These are phyloP conservation scores for Phytophthora chlamydospora DNA, from an alignment of 352 stramenopile genomes.

Conservation along the genomic window DNA sequence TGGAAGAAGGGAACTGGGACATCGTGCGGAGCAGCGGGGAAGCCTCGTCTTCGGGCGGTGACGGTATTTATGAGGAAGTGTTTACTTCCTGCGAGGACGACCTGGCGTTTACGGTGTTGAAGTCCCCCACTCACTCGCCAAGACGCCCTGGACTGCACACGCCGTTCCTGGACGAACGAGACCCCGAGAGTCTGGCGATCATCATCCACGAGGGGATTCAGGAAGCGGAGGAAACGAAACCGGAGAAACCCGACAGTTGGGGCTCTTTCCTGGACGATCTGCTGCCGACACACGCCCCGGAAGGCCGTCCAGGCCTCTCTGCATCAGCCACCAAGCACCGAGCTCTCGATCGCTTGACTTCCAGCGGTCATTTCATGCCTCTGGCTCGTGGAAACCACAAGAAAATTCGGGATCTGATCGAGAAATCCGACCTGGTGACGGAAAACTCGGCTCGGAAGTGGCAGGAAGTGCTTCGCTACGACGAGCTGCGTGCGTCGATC, in stretches of 20 bases:
- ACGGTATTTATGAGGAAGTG: slow-evolving; percentile 60
- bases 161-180: slow-evolving; percentile 14
- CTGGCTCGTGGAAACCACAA: slow-evolving; percentile 46
- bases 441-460: slow-evolving; percentile 71
- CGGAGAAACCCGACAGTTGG: slow-evolving; percentile 36
- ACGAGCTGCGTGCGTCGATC: slow-evolving; percentile 71
- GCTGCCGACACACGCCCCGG: slow-evolving; percentile 28
- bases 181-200: slow-evolving; percentile 29
- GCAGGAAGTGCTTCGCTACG: slow-evolving; percentile 74
- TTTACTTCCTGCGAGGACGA: slow-evolving; percentile 56
- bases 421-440: slow-evolving; percentile 63
- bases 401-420: slow-evolving; percentile 68
- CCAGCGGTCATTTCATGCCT: slow-evolving; percentile 25
- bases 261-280: slow-evolving; percentile 58
- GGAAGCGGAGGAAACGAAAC: slow-evolving; percentile 3
- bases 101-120: slow-evolving; percentile 68
- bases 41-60: slow-evolving; percentile 25
- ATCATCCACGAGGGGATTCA: slow-evolving; percentile 32
- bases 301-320: slow-evolving; percentile 14
- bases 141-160: slow-evolving; percentile 5
- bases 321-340: slow-evolving; percentile 28
- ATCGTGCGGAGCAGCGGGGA: slow-evolving; percentile 26
- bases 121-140: slow-evolving; percentile 37
- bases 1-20: slow-evolving; percentile 26
- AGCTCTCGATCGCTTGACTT: slow-evolving; percentile 21